phyloP scores from a whole-genome alignment of 768 basidiomycete genomes.

The Lentinula raphanica region DNA sequence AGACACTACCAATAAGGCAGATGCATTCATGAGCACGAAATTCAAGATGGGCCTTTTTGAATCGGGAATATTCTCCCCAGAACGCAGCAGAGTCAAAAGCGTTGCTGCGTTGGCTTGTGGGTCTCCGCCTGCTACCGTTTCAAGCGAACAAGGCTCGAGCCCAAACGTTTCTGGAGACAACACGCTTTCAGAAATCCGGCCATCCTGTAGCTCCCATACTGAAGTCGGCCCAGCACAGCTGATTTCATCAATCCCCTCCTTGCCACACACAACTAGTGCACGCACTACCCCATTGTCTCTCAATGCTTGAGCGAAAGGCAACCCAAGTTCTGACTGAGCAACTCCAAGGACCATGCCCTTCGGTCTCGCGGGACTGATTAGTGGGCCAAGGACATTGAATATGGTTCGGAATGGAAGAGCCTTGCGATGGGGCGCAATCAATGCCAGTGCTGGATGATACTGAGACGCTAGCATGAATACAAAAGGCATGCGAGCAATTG shows the following conservation, averaged over 20 bases:
- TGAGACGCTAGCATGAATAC: conserved; percentile 91
- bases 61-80: conserved; percentile 50
- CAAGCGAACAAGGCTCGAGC: conserved; percentile 61
- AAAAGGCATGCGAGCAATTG: conserved; percentile 69
- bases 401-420: conserved; percentile 91
- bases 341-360: conserved; percentile 90
- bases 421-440: conserved; percentile 79
- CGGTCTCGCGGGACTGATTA: conserved; percentile 88
- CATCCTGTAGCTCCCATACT: conserved; percentile 77
- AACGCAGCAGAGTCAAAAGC: conserved; percentile 59
- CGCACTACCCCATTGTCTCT: conserved; percentile 69
- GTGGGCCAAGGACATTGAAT: conserved; percentile 92
- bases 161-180: conserved; percentile 78
- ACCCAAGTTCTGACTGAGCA: conserved; percentile 74
- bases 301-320: conserved; percentile 74
- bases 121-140: conserved; percentile 64
- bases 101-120: conserved; percentile 78
- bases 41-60: conserved; percentile 63
- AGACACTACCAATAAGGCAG: conserved; percentile 81
- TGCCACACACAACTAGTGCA: conserved; percentile 90
- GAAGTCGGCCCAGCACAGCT: conserved; percentile 87
- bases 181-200: conserved; percentile 53
- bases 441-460: conserved; percentile 84
- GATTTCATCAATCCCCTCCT: conserved; percentile 90
- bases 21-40: conserved; percentile 88